Evolutionary conservation across 768 basidiomycete species (phyloP), one percentile per base, ranked within the genome.

Genomic region (Mycena indigotica): DNA sequence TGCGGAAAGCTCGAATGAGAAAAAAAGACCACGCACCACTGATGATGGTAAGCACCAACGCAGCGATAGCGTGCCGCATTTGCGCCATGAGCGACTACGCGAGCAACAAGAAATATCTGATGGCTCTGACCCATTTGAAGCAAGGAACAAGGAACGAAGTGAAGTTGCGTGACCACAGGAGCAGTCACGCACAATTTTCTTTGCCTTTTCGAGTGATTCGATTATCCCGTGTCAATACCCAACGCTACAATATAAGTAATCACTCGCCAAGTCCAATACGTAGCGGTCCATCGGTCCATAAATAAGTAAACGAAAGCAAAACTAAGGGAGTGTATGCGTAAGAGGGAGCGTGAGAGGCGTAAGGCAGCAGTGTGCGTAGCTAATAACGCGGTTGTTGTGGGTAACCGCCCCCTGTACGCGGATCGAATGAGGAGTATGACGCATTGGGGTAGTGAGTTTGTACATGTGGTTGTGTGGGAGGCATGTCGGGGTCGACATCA

Each of bases 341-440:
- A 12, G 21, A 30, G 16, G 5, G 30, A 30, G 23, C 24, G 28
- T 51, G n/a, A n/a, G n/a, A n/a, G n/a, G n/a, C n/a, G n/a, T n/a
- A n/a, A n/a, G n/a, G n/a, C n/a, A n/a, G n/a, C n/a, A n/a, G n/a
- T n/a, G n/a, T n/a, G 30, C 5, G 15, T 35, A 12, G 19, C 26
- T 52, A 61, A 24, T 61, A 56, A 4, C 21, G 55, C 23, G 50
- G 51, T 19, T 50, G 52, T 21, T 52, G 50, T n/a, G 50, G 58
- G 54, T 60, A 60, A 13, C 13, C 13, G 13, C 21, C 25, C 6
- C 12, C 46, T 12, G 6, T 26, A 5, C 13, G 5, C 12, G 13
- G 25, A 24, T 28, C 46, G n/a, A 26, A 48, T 6, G 46, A 48
- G 25, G 46, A 48, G 5, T 13, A 5, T 21, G 46, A 48, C 4